phyloP scores from a whole-genome alignment of 2,329 filamentous ascomycete species.

The Herpomyces periplanetae region DNA sequence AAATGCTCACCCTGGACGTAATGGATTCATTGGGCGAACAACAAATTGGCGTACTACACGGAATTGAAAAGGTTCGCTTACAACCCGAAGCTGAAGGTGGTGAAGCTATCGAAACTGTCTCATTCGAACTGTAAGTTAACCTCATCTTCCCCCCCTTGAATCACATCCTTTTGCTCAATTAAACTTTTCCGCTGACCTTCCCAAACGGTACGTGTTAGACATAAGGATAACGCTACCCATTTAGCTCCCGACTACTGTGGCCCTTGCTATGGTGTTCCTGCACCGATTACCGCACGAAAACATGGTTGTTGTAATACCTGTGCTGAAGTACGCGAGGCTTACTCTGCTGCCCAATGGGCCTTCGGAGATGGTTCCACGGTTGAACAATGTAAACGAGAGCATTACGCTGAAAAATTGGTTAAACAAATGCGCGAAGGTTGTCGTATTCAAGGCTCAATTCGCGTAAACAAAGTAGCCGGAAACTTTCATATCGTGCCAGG shows the following conservation, averaged over 20 bases:
- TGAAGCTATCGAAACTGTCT: constrained; percentile 25
- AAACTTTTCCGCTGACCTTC: background rate
- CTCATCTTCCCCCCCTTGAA: background rate
- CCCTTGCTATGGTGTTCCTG: constrained; percentile 46
- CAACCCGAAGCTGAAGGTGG: constrained; percentile 31
- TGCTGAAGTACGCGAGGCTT: constrained; percentile 80
- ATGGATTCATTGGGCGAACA: constrained; percentile 97
- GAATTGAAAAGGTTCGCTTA: constrained; percentile 61
- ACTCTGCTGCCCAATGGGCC: constrained; percentile 57
- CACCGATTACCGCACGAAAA: constrained; percentile 31
- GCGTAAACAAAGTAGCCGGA: constrained; percentile 89
- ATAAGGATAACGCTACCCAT: constrained; percentile 25
- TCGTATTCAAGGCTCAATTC: constrained; percentile 57
- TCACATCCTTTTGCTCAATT: background rate
- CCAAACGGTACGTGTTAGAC: background rate
- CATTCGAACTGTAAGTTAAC: constrained; percentile 20
- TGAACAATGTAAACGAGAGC: constrained; percentile 76
- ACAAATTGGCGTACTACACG: constrained; percentile 70
- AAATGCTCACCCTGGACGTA: constrained; percentile 76
- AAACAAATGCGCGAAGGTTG: constrained; percentile 67
- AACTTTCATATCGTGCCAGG: constrained; percentile 96
- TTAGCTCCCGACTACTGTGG: constrained; percentile 77
- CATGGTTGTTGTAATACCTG: constrained; percentile 85
- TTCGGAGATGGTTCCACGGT: constrained; percentile 72
- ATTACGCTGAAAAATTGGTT: constrained; percentile 60